A percentile compares a stretch with the other conserved stretches of the same genome.
Evolutionary conservation across 805 yeast species (phyloP).

Genomic region (Candida loeiensis): DNA sequence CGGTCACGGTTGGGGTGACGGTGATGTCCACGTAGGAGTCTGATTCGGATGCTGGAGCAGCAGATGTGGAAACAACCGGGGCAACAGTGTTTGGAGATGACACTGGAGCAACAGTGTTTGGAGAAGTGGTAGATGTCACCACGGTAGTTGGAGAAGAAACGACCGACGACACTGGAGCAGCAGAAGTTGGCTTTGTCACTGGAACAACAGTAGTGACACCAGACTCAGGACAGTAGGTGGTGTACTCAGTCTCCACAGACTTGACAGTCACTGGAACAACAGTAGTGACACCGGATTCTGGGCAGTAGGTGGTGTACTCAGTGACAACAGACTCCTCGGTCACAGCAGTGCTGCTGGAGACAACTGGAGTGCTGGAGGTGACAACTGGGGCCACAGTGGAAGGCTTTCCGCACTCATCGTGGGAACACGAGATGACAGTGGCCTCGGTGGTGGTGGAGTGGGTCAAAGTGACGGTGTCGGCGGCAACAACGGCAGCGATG

Average conservation of each 20-base stretch:
- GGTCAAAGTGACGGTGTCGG: slow-evolving; percentile 19
- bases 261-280: slow-evolving; percentile 31
- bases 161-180: slow-evolving; percentile 9
- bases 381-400: slow-evolving; percentile 11
- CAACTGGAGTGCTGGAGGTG: slow-evolving; percentile 11
- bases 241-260: slow-evolving; percentile 33
- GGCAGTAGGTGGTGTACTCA: slow-evolving; percentile 36
- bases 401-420: slow-evolving; percentile 17
- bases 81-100: slow-evolving; percentile 5
- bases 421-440: slow-evolving; percentile 26
- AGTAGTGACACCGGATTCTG: slow-evolving; percentile 19
- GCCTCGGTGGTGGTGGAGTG: slow-evolving; percentile 18
- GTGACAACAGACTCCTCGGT: slow-evolving; percentile 33
- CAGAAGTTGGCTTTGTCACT: slow-evolving; percentile 4
- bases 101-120: slow-evolving; percentile 11
- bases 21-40: slow-evolving; percentile 47
- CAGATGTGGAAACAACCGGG: slow-evolving; percentile 12
- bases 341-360: slow-evolving; percentile 22
- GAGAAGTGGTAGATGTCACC: slow-evolving; percentile 8
- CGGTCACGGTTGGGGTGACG: slow-evolving; percentile 46
- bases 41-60: slow-evolving; percentile 15
- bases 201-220: slow-evolving; percentile 14
- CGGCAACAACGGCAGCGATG: slow-evolving; percentile 20
- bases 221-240: slow-evolving; percentile 36
- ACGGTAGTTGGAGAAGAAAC: slow-evolving; percentile 6